phyloP scores from a whole-genome alignment of 2,329 filamentous ascomycete species.

The Penicillium sp. region DNA sequence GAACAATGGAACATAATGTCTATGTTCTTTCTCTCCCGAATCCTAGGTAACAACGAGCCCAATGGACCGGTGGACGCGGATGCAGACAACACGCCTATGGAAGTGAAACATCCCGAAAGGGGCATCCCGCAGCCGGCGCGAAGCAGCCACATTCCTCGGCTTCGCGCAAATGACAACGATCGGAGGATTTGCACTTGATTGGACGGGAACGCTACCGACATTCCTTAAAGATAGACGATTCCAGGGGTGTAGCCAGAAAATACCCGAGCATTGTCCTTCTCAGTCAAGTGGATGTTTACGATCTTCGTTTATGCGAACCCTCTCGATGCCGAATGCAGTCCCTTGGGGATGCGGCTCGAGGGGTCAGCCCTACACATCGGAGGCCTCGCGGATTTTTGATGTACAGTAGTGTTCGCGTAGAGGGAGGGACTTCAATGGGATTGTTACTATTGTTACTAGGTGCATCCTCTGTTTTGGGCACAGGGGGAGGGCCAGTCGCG shows the following conservation, averaged over 20 bases:
- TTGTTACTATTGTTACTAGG: no score
- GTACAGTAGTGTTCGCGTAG: no score
- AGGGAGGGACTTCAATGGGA: no score
- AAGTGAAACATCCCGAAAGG: no score
- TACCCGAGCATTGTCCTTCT: background rate
- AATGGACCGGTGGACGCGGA: background rate
- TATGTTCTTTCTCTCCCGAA: background rate
- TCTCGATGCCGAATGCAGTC: constrained; percentile 11
- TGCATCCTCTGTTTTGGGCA: background rate
- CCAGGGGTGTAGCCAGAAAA: background rate
- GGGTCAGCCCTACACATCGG: background rate
- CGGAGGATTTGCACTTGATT: constrained; percentile 1
- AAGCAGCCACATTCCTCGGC: background rate
- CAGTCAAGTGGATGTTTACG: background rate
- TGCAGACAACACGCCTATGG: background rate
- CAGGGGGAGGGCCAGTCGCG: background rate
- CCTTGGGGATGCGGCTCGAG: background rate
- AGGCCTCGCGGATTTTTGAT: no score
- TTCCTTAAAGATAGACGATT: constrained; percentile 1
- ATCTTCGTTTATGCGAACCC: background rate
- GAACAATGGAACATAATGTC: background rate
- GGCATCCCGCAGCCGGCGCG: background rate
- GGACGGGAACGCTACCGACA: constrained; percentile 3
- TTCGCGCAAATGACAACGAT: background rate
- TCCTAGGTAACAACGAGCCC: background rate